These are phyloP conservation scores for Tilletia caries DNA, from an alignment of 1,284 basidiomycete species.

Conservation along the genomic window DNA sequence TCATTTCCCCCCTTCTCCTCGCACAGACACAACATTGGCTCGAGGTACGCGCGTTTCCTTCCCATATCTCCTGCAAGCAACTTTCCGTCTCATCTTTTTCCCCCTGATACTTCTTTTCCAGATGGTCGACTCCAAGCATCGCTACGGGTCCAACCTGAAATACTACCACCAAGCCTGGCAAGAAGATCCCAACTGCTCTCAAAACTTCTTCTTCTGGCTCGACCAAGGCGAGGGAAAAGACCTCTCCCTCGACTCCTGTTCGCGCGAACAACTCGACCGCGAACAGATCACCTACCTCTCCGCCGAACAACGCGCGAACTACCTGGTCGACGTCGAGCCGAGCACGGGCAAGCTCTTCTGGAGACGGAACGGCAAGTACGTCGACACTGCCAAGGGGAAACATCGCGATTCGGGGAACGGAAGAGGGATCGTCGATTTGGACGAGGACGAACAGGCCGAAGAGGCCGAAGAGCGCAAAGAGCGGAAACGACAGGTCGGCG, in stretches of 20 bases:
- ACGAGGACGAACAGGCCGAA: constrained; percentile 36
- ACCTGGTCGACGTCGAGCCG: constrained; percentile 62
- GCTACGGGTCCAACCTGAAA: constrained; percentile 47
- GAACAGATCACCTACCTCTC: constrained; percentile 57
- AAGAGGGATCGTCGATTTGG: constrained; percentile 47
- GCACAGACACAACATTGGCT: constrained; percentile 14
- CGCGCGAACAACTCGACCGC: constrained; percentile 66
- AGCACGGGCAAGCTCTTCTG: constrained; percentile 67
- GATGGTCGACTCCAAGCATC: constrained; percentile 22
- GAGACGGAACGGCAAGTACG: constrained; percentile 65
- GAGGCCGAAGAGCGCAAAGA: constrained; percentile 17
- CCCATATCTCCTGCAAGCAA: no score
- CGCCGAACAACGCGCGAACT: constrained; percentile 69
- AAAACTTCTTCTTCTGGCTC: constrained; percentile 61
- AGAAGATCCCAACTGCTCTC: constrained; percentile 27
- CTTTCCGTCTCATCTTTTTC: no score
- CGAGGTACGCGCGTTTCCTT: constrained; percentile 20
- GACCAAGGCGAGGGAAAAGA: constrained; percentile 68
- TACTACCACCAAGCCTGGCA: constrained; percentile 41
- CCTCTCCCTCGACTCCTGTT: constrained; percentile 65
- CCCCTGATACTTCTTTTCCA: neutral
- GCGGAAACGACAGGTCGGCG: constrained; percentile 2
- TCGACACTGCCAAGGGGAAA: constrained; percentile 52
- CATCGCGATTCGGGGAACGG: constrained; percentile 46
- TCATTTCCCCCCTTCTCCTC: constrained; percentile 23